phyloP scores from a whole-genome alignment of 441 rosid species.

The Arabidopsis lyrata region DNA sequence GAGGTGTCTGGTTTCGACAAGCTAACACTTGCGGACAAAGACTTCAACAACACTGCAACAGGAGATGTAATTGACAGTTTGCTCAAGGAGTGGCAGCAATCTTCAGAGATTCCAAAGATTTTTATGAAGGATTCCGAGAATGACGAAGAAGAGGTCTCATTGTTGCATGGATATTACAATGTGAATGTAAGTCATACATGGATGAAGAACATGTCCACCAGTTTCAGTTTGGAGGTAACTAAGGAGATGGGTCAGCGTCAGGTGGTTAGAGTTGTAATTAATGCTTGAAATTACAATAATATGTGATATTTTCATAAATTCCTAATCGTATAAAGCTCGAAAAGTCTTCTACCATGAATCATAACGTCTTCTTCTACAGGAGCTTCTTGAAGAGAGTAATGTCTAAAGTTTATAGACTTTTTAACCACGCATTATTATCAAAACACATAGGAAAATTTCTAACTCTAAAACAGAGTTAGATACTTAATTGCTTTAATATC shows the following conservation, averaged over 20 bases:
- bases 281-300: constrained; percentile 2
- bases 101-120: constrained; percentile 4
- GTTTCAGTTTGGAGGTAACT: constrained; percentile 46
- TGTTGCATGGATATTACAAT: constrained; percentile 68
- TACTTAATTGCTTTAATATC: too few species aligned
- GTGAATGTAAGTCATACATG: constrained; percentile 51
- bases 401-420: not conserved
- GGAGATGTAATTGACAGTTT: constrained; percentile 81
- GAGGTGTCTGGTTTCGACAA: constrained; percentile 59
- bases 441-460: not conserved
- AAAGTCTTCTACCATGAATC: not conserved
- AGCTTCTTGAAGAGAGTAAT: not conserved
- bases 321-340: not conserved
- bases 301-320: constrained; percentile 10
- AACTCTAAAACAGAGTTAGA: not conserved
- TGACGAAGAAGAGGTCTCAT: constrained; percentile 49
- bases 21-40: constrained; percentile 59
- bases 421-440: not conserved
- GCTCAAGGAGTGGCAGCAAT: constrained; percentile 61
- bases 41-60: constrained; percentile 55
- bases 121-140: constrained; percentile 25
- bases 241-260: constrained; percentile 39
- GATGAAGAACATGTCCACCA: constrained; percentile 39
- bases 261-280: constrained; percentile 33
- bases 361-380: not conserved